These are phyloP conservation scores for Paracoccidioides brasiliensis DNA, from an alignment of 2,329 filamentous ascomycete genomes.

Conservation along the genomic window DNA sequence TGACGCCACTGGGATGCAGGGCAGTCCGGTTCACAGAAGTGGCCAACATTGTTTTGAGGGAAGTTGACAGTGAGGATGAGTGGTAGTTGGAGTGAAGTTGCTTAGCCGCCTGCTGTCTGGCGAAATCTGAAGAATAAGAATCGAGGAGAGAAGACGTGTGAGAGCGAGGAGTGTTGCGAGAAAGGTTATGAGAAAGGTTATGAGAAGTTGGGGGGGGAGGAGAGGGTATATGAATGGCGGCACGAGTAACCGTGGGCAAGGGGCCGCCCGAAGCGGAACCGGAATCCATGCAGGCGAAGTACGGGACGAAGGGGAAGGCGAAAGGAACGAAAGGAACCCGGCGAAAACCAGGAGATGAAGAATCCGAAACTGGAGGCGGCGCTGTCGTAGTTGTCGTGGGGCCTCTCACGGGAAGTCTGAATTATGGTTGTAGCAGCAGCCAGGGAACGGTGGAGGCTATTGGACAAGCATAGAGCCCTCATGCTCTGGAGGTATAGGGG, in stretches of 20 bases:
- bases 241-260: conserved; percentile 15
- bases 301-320: not conserved
- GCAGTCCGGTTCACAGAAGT: conserved; percentile 74
- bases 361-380: not conserved
- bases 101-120: conserved; percentile 44
- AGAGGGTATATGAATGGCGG: conserved; percentile 33
- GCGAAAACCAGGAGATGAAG: not conserved
- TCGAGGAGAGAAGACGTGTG: not conserved
- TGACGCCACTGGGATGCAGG: conserved; percentile 79
- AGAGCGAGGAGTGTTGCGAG: not conserved
- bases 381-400: not conserved
- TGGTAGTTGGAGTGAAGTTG: conserved; percentile 46
- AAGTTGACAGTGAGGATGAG: conserved; percentile 47
- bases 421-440: too few relatives aligned
- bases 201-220: conserved; percentile 16
- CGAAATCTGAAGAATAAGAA: conserved; percentile 42
- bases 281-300: conserved; percentile 1
- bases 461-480: too few relatives aligned
- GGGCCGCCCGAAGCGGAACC: not conserved
- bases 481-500: too few relatives aligned
- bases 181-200: not conserved
- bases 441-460: too few relatives aligned
- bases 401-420: too few relatives aligned
- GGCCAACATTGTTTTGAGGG: conserved; percentile 39
- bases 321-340: not conserved